Base-by-base conservation (phyloP, 257 asterid genomes). In the Nicotiana attenuata region DNA sequence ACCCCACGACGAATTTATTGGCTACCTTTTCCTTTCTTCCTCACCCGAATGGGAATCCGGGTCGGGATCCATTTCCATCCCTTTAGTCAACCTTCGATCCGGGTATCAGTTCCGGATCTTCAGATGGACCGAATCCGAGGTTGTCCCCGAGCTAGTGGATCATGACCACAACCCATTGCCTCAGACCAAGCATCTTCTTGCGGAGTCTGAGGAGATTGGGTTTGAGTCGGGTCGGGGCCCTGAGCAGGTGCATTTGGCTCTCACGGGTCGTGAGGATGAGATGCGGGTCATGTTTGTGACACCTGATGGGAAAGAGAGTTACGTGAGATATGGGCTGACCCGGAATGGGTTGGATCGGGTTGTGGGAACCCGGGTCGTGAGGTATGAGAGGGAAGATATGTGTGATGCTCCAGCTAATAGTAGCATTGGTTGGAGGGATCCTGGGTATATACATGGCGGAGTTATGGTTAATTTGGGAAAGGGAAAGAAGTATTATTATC, bases 271-370 rank as follows among this genome's bases (percentile, higher is more conserved):
- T 86, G 90, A 68, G 22, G 97, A 91, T 82, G 98, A 94, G 92
- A 96, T 96, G 98, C 91, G 99, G 88, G 97, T 92, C 64, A 91
- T 96, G 98, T 96, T 94, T 83, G 98, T 96, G 78, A 96, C 94
- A n/a, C 87, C 69, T 7, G 97, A 94, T 79, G 97, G 97, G 81
- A 82, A 80, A 63, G 91, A 90, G 81, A 92, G 86, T 22, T 87
- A 85, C 16, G 97, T 94, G 81, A 92, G 65, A 50, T 94, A 96
- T 53, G 97, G 99, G 84, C 76, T 84, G 88, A 61, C 82, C 86
- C 85, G 82, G 78, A 65, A 75, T 50, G 77, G 68, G 9, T 4
- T 92, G 95, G 87, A 81, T 82, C 88, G 47, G 84, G 85, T 86
- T 47, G 94, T 57, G 84, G 84, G 63, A 13, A 84, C 97, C 6